Evolutionary conservation across 1,139 yeast genomes (phyloP).

Genomic region (Casaregolazyma suthepensis): DNA sequence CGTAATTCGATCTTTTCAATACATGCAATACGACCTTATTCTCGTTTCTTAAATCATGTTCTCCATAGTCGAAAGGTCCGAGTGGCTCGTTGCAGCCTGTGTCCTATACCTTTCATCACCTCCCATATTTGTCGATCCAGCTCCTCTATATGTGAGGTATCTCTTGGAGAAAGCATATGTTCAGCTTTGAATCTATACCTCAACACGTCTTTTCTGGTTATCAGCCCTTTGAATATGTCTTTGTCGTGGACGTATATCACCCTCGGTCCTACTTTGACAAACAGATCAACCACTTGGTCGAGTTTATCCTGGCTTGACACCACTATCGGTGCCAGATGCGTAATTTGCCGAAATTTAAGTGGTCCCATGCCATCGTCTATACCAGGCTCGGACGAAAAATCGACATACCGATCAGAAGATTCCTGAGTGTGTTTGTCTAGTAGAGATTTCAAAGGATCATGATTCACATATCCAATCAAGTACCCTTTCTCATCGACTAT

Average conservation of each 20-base stretch:
- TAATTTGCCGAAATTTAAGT: background rate
- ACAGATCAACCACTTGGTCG: conserved; percentile 61
- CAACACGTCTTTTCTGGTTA: conserved; percentile 63
- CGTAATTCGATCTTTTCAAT: background rate
- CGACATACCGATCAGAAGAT: conserved; percentile 10
- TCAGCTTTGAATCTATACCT: conserved; percentile 37
- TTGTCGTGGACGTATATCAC: conserved; percentile 56
- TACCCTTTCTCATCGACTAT: conserved; percentile 23
- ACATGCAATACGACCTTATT: background rate
- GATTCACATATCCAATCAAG: conserved; percentile 32
- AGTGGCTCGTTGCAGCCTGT: background rate
- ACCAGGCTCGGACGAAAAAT: conserved; percentile 4
- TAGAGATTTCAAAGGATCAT: conserved; percentile 28
- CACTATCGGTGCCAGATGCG: conserved; percentile 50
- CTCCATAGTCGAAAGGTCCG: conserved; percentile 6
- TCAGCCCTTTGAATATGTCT: conserved; percentile 51
- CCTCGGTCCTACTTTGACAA: conserved; percentile 76
- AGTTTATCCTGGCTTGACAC: conserved; percentile 51
- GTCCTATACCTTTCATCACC: conserved; percentile 9
- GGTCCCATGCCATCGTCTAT: conserved; percentile 24
- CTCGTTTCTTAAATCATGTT: background rate
- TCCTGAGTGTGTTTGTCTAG: conserved; percentile 13
- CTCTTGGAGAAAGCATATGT: conserved; percentile 16
- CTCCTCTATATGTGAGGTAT: conserved; percentile 21
- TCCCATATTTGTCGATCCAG: conserved; percentile 24